These are phyloP conservation scores for Myriosclerotinia duriaeana DNA, from an alignment of 2,329 filamentous ascomycete genomes.

Conservation along the genomic window DNA sequence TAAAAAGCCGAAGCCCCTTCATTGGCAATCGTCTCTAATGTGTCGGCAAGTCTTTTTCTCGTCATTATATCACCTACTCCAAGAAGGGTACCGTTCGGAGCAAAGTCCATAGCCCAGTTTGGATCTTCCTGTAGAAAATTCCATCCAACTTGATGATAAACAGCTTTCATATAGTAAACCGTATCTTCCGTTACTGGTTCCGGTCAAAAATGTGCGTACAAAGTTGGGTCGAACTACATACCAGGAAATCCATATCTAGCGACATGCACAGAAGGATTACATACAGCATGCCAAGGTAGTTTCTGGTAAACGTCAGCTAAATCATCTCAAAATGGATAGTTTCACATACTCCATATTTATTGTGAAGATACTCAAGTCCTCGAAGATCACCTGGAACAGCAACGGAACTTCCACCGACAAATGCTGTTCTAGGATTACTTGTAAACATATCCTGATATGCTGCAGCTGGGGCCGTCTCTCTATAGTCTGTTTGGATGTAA, in stretches of 20 bases:
- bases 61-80: conserved; percentile 63
- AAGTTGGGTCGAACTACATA: conserved; percentile 23
- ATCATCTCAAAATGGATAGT: background rate
- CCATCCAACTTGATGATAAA: conserved; percentile 46
- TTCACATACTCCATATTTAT: conserved; percentile 59
- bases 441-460: conserved; percentile 83
- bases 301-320: conserved; percentile 38
- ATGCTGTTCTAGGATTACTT: conserved; percentile 64
- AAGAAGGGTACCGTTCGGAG: conserved; percentile 61
- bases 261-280: conserved; percentile 70
- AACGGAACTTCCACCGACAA: conserved; percentile 70
- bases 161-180: conserved; percentile 66
- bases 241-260: conserved; percentile 69
- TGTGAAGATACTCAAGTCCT: conserved; percentile 76
- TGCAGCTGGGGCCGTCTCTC: conserved; percentile 81
- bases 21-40: conserved; percentile 61
- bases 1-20: conserved; percentile 63
- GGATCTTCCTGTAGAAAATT: conserved; percentile 62
- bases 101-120: conserved; percentile 68
- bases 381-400: conserved; percentile 73
- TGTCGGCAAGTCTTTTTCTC: conserved; percentile 63
- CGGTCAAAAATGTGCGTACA: conserved; percentile 25
- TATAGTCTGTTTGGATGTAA: conserved; percentile 60
- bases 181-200: conserved; percentile 66
- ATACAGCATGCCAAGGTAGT: conserved; percentile 68